These are phyloP conservation scores for Aspergillus pseudotamarii DNA, from an alignment of 2,329 filamentous ascomycete genomes.

Conservation along the genomic window DNA sequence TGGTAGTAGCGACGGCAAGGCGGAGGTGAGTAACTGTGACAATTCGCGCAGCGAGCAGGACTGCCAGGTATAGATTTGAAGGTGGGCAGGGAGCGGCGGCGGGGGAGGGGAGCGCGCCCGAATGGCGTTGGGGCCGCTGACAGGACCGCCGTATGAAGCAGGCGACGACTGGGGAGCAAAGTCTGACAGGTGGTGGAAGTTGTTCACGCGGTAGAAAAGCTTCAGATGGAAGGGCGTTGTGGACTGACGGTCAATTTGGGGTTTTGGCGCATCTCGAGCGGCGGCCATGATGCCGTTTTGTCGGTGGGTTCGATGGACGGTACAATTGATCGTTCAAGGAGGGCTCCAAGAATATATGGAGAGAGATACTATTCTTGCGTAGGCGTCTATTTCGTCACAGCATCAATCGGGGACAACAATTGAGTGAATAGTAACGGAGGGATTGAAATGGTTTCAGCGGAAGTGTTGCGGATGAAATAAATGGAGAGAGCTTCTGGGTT, in stretches of 20 bases:
- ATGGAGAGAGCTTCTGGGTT: constrained; percentile 2
- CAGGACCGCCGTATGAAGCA: constrained; percentile 25
- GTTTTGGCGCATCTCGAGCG: constrained; percentile 31
- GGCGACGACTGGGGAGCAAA: constrained; percentile 37
- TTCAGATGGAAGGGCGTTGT: constrained; percentile 82
- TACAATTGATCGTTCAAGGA: background rate
- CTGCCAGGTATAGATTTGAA: constrained; percentile 85
- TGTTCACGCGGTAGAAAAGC: constrained; percentile 76
- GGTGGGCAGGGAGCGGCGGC: constrained; percentile 63
- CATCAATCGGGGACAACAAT: background rate
- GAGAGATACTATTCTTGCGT: background rate
- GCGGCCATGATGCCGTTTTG: constrained; percentile 20
- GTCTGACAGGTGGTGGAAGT: constrained; percentile 63
- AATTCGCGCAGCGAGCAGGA: constrained; percentile 81
- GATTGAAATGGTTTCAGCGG: background rate
- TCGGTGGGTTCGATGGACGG: background rate
- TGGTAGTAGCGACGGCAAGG: constrained; percentile 71
- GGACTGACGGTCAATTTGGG: constrained; percentile 66
- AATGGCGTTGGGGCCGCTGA: constrained; percentile 46
- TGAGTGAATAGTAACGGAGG: background rate
- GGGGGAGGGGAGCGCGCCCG: constrained; percentile 54
- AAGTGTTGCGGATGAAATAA: constrained; percentile 2
- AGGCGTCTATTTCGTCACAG: background rate
- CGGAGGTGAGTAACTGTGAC: constrained; percentile 71
- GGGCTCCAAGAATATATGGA: background rate